phyloP scores from a whole-genome alignment of 306 rosid species.

The Glycyrrhiza uralensis region DNA sequence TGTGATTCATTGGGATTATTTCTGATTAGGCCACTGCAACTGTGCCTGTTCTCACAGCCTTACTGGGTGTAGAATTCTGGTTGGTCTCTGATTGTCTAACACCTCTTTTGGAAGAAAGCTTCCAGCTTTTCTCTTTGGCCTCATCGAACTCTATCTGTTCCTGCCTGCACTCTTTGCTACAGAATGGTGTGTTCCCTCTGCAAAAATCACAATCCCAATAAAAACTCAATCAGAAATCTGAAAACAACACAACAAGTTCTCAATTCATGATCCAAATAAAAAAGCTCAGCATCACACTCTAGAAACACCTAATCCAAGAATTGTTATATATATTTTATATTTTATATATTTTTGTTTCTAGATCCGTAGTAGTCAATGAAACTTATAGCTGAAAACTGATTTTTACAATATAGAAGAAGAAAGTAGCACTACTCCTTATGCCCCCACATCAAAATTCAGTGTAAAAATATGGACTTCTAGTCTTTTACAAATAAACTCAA shows the following conservation, averaged over 20 bases:
- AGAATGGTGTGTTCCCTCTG: conserved; percentile 97
- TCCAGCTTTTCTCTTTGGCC: conserved; percentile 64
- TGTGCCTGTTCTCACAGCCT: conserved; percentile 62
- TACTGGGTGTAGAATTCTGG: conserved; percentile 43
- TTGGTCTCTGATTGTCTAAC: conserved; percentile 57
- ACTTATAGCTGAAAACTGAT: background rate
- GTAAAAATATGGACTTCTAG: background rate
- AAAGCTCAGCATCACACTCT: background rate
- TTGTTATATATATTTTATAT: background rate
- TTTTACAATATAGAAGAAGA: background rate
- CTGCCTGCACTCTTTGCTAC: conserved; percentile 89
- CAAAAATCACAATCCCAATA: conserved; percentile 10
- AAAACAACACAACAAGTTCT: background rate
- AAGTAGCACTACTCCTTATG: background rate
- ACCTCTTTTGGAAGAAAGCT: conserved; percentile 48
- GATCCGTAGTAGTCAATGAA: conserved; percentile 18
- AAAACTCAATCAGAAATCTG: conserved; percentile 24
- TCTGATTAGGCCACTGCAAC: conserved; percentile 69
- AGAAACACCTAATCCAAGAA: background rate
- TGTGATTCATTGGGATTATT: background rate
- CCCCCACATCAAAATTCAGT: conserved; percentile 18
- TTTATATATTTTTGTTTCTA: background rate
- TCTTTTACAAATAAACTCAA: background rate
- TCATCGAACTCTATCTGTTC: conserved; percentile 84
- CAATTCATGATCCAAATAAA: background rate